phyloP scores from a whole-genome alignment of 2,329 filamentous ascomycete genomes.

The Epichloe bromicola region DNA sequence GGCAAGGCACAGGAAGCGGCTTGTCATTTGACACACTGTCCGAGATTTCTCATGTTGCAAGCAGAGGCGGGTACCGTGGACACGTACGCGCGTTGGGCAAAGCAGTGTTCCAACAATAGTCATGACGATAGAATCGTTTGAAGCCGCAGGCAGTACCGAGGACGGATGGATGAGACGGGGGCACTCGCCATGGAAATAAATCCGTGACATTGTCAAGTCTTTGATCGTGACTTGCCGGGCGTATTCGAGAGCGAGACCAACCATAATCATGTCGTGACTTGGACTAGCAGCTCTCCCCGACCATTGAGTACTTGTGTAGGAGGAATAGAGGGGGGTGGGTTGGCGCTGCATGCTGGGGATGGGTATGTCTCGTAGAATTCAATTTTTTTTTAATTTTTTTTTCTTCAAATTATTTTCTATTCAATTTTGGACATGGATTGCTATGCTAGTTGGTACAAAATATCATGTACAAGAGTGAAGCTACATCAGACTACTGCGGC shows the following conservation, averaged over 20 bases:
- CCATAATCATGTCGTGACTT: neutral
- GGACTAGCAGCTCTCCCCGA: neutral
- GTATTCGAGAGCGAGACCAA: too few relatives aligned
- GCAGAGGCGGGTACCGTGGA: neutral
- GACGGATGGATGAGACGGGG: too few relatives aligned
- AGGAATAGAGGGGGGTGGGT: constrained; percentile 17
- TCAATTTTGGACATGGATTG: neutral
- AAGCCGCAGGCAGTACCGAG: neutral
- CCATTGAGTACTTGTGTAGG: constrained; percentile 12
- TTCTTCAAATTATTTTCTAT: neutral
- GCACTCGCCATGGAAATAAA: too few relatives aligned
- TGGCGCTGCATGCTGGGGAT: constrained; percentile 23
- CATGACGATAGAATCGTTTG: neutral
- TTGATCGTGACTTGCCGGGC: too few relatives aligned
- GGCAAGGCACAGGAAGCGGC: too few relatives aligned
- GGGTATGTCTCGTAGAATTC: neutral
- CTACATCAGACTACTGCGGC: constrained; percentile 85
- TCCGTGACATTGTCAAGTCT: too few relatives aligned
- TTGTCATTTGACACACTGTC: neutral
- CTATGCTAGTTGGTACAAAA: neutral
- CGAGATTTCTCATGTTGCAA: neutral
- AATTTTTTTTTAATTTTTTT: too few relatives aligned
- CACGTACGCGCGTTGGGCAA: neutral
- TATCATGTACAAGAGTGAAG: constrained; percentile 1
- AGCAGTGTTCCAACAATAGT: neutral